phyloP scores from a whole-genome alignment of 129 eudicot species.

The Calendula officinalis region DNA sequence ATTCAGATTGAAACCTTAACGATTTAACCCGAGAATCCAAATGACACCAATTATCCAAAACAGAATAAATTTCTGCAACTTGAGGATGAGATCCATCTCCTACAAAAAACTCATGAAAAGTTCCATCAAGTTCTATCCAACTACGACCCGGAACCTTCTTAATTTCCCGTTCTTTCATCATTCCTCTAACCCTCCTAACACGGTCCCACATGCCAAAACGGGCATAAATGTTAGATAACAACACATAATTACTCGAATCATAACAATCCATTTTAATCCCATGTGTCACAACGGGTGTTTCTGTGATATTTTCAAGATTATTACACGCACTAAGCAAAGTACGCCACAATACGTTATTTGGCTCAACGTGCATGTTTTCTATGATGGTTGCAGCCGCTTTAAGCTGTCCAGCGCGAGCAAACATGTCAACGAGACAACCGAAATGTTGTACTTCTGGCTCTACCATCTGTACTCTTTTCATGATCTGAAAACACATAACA shows the following conservation, averaged over 20 bases:
- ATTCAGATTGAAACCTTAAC: slow-evolving; percentile 14
- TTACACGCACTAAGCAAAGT: slow-evolving; percentile 58
- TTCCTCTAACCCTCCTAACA: slow-evolving; percentile 52
- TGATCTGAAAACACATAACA: slow-evolving; percentile 54
- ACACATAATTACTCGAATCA: slow-evolving; percentile 48
- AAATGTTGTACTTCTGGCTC: slow-evolving; percentile 70
- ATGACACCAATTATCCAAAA: slow-evolving; percentile 36
- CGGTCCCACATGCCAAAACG: slow-evolving; percentile 58
- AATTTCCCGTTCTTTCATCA: slow-evolving; percentile 44
- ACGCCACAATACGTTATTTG: slow-evolving; percentile 60
- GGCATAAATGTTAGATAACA: slow-evolving; percentile 72
- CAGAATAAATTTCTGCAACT: slow-evolving; percentile 43
- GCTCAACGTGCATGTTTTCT: slow-evolving; percentile 60
- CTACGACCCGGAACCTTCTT: slow-evolving; percentile 66
- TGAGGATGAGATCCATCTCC: slow-evolving; percentile 54
- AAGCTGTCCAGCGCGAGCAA: slow-evolving; percentile 58
- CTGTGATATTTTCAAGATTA: slow-evolving; percentile 42
- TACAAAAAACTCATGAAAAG: slow-evolving; percentile 50
- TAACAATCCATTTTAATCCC: slow-evolving; percentile 31
- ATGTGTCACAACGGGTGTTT: slow-evolving; percentile 36
- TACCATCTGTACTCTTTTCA: slow-evolving; percentile 50
- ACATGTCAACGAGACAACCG: slow-evolving; percentile 78
- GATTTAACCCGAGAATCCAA: slow-evolving; percentile 14
- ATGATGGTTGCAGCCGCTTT: slow-evolving; percentile 53
- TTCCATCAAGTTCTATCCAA: slow-evolving; percentile 65